Evolutionary conservation across 2,329 filamentous ascomycete genomes (phyloP).

Genomic region (Plenodomus biglobosus): DNA sequence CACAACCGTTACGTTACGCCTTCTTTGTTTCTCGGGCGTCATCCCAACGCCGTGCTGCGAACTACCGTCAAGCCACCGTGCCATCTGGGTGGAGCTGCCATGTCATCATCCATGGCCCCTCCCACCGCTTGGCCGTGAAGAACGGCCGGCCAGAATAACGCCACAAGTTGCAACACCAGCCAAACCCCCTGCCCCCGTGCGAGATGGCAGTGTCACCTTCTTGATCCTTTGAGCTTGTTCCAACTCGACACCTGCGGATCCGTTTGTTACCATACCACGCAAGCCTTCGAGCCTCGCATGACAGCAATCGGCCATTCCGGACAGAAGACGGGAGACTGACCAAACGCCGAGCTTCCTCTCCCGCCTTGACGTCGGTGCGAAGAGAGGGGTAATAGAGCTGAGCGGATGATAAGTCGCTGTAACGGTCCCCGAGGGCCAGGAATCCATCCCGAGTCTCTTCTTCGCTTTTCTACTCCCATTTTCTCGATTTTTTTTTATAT

Average conservation of each 20-base stretch:
- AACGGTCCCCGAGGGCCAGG: neutral
- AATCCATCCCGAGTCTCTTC: conserved; percentile 1
- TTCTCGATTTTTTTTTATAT: neutral
- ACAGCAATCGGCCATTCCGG: too few relatives aligned
- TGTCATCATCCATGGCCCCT: neutral
- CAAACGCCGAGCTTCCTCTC: neutral
- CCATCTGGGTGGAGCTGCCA: neutral
- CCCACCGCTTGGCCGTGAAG: neutral
- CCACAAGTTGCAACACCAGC: neutral
- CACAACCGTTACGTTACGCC: neutral
- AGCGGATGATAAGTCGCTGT: neutral
- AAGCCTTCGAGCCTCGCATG: neutral
- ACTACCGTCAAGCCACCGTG: neutral
- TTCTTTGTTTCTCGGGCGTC: too few relatives aligned
- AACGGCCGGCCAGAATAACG: neutral
- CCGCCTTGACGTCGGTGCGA: neutral
- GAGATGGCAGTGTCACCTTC: too few relatives aligned
- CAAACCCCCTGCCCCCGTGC: neutral
- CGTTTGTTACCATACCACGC: too few relatives aligned
- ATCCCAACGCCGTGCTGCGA: neutral
- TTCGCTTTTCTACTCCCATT: neutral
- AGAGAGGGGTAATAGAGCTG: neutral
- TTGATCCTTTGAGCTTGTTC: too few relatives aligned
- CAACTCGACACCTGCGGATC: too few relatives aligned
- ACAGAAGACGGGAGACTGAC: neutral